Evolutionary conservation across 768 basidiomycete genomes (phyloP).

Genomic region (Macrolepiota albuminosa): DNA sequence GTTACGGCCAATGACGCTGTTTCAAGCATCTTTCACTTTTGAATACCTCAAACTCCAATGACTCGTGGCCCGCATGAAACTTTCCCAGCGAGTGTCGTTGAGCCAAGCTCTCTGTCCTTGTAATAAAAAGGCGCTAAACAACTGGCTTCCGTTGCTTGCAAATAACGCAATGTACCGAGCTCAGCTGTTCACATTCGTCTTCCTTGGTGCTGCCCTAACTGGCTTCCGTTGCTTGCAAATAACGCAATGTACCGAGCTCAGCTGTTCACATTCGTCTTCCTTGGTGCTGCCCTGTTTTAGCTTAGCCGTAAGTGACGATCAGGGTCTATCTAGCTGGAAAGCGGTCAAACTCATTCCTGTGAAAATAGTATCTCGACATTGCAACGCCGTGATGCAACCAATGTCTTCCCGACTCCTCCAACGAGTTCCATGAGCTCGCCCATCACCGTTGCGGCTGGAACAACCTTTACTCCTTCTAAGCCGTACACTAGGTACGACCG

Average conservation of each 20-base stretch:
- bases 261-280: background rate
- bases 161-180: conserved; percentile 1
- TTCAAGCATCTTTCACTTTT: background rate
- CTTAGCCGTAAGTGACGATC: conserved; percentile 2
- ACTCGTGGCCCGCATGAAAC: background rate
- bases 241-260: conserved; percentile 1
- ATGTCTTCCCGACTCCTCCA: conserved; percentile 29
- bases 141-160: background rate
- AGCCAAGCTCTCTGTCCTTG: background rate
- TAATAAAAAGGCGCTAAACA: background rate
- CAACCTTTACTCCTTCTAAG: conserved; percentile 30
- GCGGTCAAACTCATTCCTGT: background rate
- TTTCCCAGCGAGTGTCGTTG: background rate
- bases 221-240: background rate
- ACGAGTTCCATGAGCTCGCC: conserved; percentile 30
- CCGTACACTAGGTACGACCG: conserved; percentile 34
- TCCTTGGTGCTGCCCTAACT: no score
- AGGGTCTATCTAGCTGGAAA: background rate
- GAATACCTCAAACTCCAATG: background rate
- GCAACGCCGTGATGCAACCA: conserved; percentile 29
- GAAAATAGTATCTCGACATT: conserved; percentile 8
- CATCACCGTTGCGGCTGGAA: conserved; percentile 27
- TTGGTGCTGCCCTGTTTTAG: conserved; percentile 1
- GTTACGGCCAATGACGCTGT: background rate
- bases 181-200: conserved; percentile 2